Conservation (phyloP, 2,329 filamentous ascomycete species). For the Scopulariopsis brevicaulis region DNA sequence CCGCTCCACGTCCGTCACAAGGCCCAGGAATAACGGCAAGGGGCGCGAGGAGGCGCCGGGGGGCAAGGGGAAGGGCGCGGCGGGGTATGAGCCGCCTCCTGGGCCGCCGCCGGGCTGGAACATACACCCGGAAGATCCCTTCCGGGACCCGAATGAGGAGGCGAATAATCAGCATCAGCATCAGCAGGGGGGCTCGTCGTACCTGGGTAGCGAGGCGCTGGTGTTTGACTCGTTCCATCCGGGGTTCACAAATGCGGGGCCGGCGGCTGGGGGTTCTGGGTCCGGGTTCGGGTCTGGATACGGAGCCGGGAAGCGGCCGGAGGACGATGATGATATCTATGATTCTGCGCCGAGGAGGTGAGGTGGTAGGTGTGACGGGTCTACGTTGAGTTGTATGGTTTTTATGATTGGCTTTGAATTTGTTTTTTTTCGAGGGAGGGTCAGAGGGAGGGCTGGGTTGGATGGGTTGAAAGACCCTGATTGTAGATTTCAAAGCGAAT, state of each 20-base stretch:
- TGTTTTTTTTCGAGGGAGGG: no score
- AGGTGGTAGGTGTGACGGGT: neutral
- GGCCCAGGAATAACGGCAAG: constrained; percentile 11
- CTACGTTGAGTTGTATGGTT: no score
- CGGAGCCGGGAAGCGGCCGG: neutral
- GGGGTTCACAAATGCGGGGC: constrained; percentile 16
- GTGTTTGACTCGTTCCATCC: constrained; percentile 10
- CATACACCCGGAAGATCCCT: constrained; percentile 22
- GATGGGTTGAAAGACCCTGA: no score
- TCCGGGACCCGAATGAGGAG: constrained; percentile 14
- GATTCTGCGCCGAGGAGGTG: neutral
- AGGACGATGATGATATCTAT: neutral
- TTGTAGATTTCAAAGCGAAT: no score
- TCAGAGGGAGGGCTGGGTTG: no score
- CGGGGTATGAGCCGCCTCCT: constrained; percentile 8
- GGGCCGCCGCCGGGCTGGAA: constrained; percentile 10
- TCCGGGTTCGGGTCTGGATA: neutral
- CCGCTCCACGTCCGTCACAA: neutral
- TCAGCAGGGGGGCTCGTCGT: constrained; percentile 8
- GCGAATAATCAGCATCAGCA: constrained; percentile 2
- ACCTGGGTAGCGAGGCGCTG: constrained; percentile 8
- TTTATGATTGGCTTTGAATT: no score
- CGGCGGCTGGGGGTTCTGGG: constrained; percentile 13
- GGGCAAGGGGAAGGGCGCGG: constrained; percentile 15
- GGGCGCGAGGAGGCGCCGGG: constrained; percentile 12